These are phyloP conservation scores for Boletellus sp. DNA, from an alignment of 1,284 basidiomycete genomes.

Conservation along the genomic window DNA sequence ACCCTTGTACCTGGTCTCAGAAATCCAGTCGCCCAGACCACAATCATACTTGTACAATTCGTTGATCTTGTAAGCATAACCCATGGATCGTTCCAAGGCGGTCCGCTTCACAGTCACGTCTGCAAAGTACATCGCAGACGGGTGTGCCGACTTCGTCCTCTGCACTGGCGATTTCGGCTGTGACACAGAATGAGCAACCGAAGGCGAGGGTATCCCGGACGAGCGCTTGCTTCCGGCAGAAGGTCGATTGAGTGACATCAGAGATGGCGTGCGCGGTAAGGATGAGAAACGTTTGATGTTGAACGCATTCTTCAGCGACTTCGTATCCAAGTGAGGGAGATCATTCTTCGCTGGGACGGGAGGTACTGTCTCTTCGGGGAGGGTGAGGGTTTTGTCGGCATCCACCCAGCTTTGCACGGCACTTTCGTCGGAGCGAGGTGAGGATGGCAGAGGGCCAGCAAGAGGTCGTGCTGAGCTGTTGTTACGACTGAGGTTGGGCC, in stretches of 20 bases:
- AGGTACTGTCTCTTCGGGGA: conserved; percentile 24
- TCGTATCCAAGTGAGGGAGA: conserved; percentile 22
- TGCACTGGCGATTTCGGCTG: conserved; percentile 23
- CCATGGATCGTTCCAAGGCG: conserved; percentile 67
- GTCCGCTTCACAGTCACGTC: conserved; percentile 64
- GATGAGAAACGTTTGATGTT: conserved; percentile 55
- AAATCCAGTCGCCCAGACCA: conserved; percentile 77
- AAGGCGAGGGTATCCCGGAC: conserved; percentile 44
- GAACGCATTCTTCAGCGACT: conserved; percentile 29
- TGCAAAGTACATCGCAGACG: conserved; percentile 70
- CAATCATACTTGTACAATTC: conserved; percentile 76
- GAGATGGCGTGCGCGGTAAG: conserved; percentile 56
- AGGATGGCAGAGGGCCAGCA: conserved; percentile 8
- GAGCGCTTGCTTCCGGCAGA: conserved; percentile 26
- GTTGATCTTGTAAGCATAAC: conserved; percentile 83
- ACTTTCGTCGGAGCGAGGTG: conserved; percentile 25
- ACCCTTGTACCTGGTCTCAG: conserved; percentile 56
- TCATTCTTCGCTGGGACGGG: conserved; percentile 33
- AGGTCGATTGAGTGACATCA: conserved; percentile 32
- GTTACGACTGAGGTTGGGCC: conserved; percentile 3
- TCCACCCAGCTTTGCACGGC: conserved; percentile 16
- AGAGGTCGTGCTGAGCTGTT: conserved; percentile 15
- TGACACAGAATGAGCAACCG: conserved; percentile 16
- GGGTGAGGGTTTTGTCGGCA: conserved; percentile 17
- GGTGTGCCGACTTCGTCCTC: conserved; percentile 53